Base-by-base conservation (phyloP, 1,284 basidiomycete genomes). In the Hymenochaete sp. region DNA sequence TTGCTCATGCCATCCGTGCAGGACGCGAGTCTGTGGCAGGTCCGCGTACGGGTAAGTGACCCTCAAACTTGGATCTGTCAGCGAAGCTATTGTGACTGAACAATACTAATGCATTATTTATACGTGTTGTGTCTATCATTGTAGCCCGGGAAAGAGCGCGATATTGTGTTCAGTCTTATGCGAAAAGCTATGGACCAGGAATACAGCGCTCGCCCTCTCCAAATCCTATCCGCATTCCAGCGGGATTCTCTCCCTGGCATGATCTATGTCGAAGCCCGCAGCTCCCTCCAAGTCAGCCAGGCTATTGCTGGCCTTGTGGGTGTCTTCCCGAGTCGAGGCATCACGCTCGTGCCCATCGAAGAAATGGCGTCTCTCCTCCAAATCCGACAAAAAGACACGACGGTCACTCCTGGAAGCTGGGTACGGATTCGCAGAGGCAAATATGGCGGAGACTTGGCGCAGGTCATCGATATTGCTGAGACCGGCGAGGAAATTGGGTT, bases 331-430 rank as follows among this genome's bases (percentile, higher is more conserved):
- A 79, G 77, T 53, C 81, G 84, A 43, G 85, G 85, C 14, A 77
- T 93, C 51, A 75, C 79, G 32, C 77, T 98, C 31, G 92, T 98
- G 1, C 93, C 93, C 6, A 93, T 98, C 52, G 91, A 97, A 55
- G 95, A 99, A 70, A 98, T 98, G 95, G 91, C 93, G 4, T 92
- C 90, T 52, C 69, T 98, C 26, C 73, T 98, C 53, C 90, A 91
- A 61, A 96, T 97, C 57, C 96, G 93, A 70, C 93, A 95, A 67
- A 87, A 93, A 59, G 89, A 93, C 53, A 69, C 86, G 45, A 86
- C 86, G 1, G 77, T 98, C 38, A 80, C 79, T 14, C 80, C 82
- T 1, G 92, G 92, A 26, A 88, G 82, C 56, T 98, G 95, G 96
- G 93, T 98, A 9, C 86, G 96, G 44, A 82, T 98, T 62, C 86